Evolutionary conservation across 2,329 filamentous ascomycete genomes (phyloP).

Genomic region (Aspergillus transmontanensis): DNA sequence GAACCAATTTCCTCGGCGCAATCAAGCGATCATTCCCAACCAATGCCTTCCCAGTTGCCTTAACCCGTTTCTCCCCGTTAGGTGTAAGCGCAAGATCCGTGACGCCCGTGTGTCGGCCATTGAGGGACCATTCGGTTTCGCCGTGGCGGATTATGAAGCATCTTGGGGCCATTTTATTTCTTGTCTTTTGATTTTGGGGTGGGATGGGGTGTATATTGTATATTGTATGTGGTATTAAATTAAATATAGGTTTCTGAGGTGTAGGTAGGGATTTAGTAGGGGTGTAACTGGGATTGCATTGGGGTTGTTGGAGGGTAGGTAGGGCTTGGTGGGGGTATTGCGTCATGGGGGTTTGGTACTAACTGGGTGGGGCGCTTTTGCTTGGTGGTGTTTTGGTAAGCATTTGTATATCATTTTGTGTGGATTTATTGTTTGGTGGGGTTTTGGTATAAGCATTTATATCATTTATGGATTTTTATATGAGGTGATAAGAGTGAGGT

Average conservation of each 20-base stretch:
- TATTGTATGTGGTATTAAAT: too few relatives aligned
- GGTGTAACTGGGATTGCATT: too few relatives aligned
- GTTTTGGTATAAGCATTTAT: too few relatives aligned
- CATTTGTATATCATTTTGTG: too few relatives aligned
- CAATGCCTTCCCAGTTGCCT: constrained; percentile 77
- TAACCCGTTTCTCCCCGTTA: constrained; percentile 76
- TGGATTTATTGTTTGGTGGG: too few relatives aligned
- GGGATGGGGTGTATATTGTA: too few relatives aligned
- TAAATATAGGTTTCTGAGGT: too few relatives aligned
- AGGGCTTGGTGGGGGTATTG: background rate
- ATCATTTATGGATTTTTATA: too few relatives aligned
- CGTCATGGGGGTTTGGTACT: background rate
- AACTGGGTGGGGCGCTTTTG: background rate
- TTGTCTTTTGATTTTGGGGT: too few relatives aligned
- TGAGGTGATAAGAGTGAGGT: too few relatives aligned
- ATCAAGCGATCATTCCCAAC: constrained; percentile 84
- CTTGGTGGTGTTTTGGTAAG: too few relatives aligned
- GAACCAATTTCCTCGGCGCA: constrained; percentile 75
- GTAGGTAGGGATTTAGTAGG: too few relatives aligned
- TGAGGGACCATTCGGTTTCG: constrained; percentile 93
- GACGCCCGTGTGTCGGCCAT: constrained; percentile 78
- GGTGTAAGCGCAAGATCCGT: constrained; percentile 85
- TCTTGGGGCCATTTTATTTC: constrained; percentile 59
- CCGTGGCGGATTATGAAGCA: constrained; percentile 86
- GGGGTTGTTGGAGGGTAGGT: background rate